Base-by-base conservation (phyloP, 768 basidiomycete species). In the Russula emetica region DNA sequence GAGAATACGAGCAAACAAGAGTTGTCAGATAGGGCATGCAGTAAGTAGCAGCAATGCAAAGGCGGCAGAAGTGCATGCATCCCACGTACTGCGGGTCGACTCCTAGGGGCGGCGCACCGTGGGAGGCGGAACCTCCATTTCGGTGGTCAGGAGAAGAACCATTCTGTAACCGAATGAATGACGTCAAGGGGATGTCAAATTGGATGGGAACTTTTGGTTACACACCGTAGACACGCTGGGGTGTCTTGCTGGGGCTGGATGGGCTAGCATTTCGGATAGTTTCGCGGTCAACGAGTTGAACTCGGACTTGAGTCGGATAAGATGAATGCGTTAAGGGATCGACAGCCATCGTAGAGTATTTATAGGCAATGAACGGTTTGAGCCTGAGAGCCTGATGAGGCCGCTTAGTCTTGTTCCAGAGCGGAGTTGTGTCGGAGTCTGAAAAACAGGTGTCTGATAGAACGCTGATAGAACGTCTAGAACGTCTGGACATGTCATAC, bases 21-120 rank as follows among this genome's bases (percentile, higher is more conserved):
- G 30, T 22, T 2, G 45, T 63, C 22, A 28, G 54, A 28, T 32
- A 32, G 40, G 6, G 55, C 18, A 18, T 10, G 8, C 8, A 5
- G n/a, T 47, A 11, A 5, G n/a, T 47, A 11, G 8, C 10, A 30
- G 30, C 6, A 30, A 30, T 30, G 44, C 38, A 11, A 11, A n/a
- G 16, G 13, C 16, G 9, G 32, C 9, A 32, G 32, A 8, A 30
- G 2, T 36, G 36, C 10, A n/a, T 36, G 18, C 30, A 47, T 47
- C 32, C 47, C 11, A 76, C 87, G 72, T 69, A 92, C 90, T 87
- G 83, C 28, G 88, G 88, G 60, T 92, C 90, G 18, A 85, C 85
- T 34, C 86, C 88, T 18, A 83, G 80, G 6, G 86, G 86, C 5
- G 84, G 77, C 18, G 18, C 18, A 8, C 78, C 71, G 22, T 69